Base-by-base conservation (phyloP, 768 basidiomycete species). In the Hericium rajendrae region DNA sequence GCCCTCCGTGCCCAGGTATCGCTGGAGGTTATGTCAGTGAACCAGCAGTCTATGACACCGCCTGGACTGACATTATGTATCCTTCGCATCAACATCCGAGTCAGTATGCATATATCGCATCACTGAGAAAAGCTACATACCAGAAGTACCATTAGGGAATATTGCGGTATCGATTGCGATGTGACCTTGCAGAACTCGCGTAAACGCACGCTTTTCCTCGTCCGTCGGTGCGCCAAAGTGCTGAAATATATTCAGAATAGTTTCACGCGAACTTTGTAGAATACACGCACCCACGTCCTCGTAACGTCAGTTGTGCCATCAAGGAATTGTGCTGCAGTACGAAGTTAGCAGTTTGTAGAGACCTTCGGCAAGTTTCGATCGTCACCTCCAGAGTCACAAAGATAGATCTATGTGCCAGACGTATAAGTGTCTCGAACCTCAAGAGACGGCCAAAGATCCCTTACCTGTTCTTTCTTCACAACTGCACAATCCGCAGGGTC, bases 271-370 rank as follows among this genome's bases (percentile, higher is more conserved):
- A 5, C 54, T 12, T 10, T 53, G 37, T n/a, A 15, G 0, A 20
- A 53, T 6, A 22, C 13, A 56, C 80, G 64, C 65, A 87, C 89
- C 84, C 83, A 86, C 59, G 92, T 97, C 46, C 94, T 77, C 1
- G 94, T 95, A 15, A 89, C 88, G 67, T 99, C 95, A 1, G 97
- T 99, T 0, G 95, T 98, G 10, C 95, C 95, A 63, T 98, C 95
- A 38, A 82, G 69, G 72, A 85, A 95, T 71, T 97, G 94, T 2
- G 79, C 86, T 87, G 59, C 16, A 0, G 22, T 13, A 16, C 49
- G 28, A 24, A 3, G 32, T 51, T 8, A 20, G 4, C 28, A 11
- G 4, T 12, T 16, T 6, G 2, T 1, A 3, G n/a, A 38, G 24
- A 48, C 20, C 6, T 26, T 20, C 53, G 26, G 39, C 15, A 15